Evolutionary conservation across 2,329 filamentous ascomycete species (phyloP).

Genomic region (Reticulascus tulasneorum): DNA sequence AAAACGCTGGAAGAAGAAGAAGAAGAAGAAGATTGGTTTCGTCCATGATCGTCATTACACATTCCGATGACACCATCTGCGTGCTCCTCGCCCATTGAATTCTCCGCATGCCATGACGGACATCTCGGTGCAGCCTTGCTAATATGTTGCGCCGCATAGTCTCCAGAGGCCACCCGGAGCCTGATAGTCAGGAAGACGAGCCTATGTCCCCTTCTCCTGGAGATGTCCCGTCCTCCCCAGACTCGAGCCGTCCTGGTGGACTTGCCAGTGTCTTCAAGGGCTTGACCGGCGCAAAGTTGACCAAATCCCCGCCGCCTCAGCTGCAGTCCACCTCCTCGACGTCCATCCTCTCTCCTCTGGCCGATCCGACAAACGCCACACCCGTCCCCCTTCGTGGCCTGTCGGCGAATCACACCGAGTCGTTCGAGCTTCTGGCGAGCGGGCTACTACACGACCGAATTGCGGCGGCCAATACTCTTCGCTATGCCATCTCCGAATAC

Average conservation of each 20-base stretch:
- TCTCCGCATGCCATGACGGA: conserved; percentile 4
- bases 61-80: conserved; percentile 5
- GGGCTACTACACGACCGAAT: conserved; percentile 51
- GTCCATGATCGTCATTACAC: conserved; percentile 3
- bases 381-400: conserved; percentile 37
- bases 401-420: conserved; percentile 48
- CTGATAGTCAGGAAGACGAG: conserved; percentile 26
- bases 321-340: conserved; percentile 34
- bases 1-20: no score
- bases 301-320: conserved; percentile 44
- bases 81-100: neutral
- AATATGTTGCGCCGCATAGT: conserved; percentile 15
- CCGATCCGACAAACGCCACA: conserved; percentile 42
- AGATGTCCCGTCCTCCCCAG: conserved; percentile 52
- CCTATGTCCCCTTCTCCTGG: conserved; percentile 59
- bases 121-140: conserved; percentile 4
- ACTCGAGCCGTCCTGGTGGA: conserved; percentile 51
- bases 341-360: conserved; percentile 31
- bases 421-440: conserved; percentile 49
- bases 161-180: conserved; percentile 2
- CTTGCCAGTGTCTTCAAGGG: conserved; percentile 63
- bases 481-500: conserved; percentile 53
- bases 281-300: conserved; percentile 52
- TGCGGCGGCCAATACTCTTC: conserved; percentile 53
- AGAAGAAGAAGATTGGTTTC: no score